phyloP scores from a whole-genome alignment of 805 yeast species.

The Teunomyces barrocoloradensis region DNA sequence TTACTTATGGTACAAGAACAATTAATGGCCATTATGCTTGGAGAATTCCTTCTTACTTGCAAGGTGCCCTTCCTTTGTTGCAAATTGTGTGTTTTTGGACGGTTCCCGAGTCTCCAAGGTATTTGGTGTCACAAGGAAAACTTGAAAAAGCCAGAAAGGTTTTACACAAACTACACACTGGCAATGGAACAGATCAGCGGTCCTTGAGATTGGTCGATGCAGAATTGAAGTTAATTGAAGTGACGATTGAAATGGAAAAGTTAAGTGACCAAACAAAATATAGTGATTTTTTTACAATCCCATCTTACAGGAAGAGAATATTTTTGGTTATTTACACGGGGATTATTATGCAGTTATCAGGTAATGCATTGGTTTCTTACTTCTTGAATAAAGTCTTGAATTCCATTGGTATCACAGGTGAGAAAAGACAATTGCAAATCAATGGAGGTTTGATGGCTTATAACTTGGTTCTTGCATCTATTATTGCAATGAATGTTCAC shows the following conservation, averaged over 20 bases:
- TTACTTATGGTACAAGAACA: constrained; percentile 45
- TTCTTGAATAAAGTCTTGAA: constrained; percentile 48
- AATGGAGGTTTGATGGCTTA: constrained; percentile 51
- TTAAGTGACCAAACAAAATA: not conserved
- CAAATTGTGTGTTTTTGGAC: constrained; percentile 34
- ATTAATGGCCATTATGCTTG: constrained; percentile 39
- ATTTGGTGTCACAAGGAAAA: constrained; percentile 20
- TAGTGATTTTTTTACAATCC: constrained; percentile 15
- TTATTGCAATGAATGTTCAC: constrained; percentile 15
- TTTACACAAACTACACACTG: constrained; percentile 40
- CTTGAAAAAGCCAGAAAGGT: constrained; percentile 25
- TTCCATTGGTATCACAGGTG: constrained; percentile 50
- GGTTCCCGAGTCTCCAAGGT: constrained; percentile 43
- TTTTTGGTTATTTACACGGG: constrained; percentile 31
- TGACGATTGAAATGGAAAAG: constrained; percentile 5
- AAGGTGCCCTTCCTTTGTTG: constrained; percentile 45
- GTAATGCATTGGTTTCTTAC: constrained; percentile 51
- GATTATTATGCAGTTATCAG: constrained; percentile 43
- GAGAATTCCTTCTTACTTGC: constrained; percentile 56
- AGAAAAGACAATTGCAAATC: constrained; percentile 42
- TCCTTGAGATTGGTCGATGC: constrained; percentile 10
- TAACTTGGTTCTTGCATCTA: constrained; percentile 34
- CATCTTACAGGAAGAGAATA: constrained; percentile 29
- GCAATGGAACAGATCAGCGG: constrained; percentile 28
- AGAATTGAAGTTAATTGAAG: constrained; percentile 5